phyloP scores from a whole-genome alignment of 495 filamentous ascomycete genomes.

The Daldinia bambusicola region DNA sequence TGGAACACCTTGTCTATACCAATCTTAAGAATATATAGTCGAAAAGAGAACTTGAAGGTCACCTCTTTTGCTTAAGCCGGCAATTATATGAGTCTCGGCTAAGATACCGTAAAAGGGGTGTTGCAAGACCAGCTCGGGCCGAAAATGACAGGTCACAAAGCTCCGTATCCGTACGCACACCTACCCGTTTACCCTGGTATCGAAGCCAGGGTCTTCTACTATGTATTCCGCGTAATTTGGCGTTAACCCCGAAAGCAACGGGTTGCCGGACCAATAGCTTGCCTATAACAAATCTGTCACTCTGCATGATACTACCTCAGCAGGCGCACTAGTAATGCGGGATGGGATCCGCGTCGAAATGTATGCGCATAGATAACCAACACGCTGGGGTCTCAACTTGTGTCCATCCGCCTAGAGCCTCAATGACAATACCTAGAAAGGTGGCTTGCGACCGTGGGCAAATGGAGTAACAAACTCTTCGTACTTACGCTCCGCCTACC shows the following conservation, averaged over 20 bases:
- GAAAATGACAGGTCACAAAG: not conserved
- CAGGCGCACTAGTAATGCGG: not conserved
- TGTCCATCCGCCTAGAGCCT: not conserved
- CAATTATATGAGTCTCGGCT: not conserved
- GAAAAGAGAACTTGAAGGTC: not conserved
- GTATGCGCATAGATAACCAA: not conserved
- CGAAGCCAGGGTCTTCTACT: not conserved
- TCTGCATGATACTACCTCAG: not conserved
- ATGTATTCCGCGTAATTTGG: not conserved
- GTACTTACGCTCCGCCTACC: not conserved
- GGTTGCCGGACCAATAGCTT: not conserved
- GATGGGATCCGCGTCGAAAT: not conserved
- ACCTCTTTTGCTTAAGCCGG: not conserved
- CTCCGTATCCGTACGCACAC: not conserved
- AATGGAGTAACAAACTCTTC: not conserved
- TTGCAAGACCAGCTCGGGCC: not conserved
- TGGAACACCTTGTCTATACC: too few species aligned
- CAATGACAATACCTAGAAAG: not conserved
- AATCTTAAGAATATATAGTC: too few species aligned
- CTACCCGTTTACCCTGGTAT: not conserved
- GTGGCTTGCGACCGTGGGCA: not conserved
- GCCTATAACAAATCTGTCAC: not conserved
- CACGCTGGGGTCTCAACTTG: not conserved
- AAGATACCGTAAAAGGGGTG: not conserved
- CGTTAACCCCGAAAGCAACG: not conserved